Evolutionary conservation across 192 early-diverging fungal genomes (phyloP), one percentile per base, ranked within the genome.

Genomic region (Linderina pennispora): DNA sequence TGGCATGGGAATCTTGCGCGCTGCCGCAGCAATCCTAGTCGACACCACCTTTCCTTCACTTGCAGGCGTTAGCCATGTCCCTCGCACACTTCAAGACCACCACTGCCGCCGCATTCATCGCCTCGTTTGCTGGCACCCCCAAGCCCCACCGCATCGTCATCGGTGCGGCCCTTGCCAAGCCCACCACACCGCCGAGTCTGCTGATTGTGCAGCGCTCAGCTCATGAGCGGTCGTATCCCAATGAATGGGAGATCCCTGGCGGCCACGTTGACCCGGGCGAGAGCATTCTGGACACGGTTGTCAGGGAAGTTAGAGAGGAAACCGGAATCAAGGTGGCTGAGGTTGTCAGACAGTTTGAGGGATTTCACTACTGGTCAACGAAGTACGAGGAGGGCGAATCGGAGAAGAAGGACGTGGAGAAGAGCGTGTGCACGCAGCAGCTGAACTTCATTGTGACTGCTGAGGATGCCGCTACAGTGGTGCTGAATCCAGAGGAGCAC

Each of bases 231-330:
- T 49, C 53, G 17, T 73, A 54, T 25, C 58, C 63, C 9, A 62
- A 73, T 43, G 50, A 65, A 40, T 73, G 69, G 69, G 69, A 65
- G 45, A 60, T 62, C 9, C 62, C 69, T 10, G 69, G 69, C 18
- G 69, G 69, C 3, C 58, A 65, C 14, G 62, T 66, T 26, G 67
- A 71, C 22, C 41, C 53, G 2, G 51, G 48, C 15, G 67, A 76
- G 49, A 35, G 48, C 9, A 63, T 76, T 17, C 28, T 43, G 5
- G 43, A 65, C n/a, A 53, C 74, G 0, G 45, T 70, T 2, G n/a
- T 36, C 11, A 54, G 74, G 23, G 67, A 76, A 42, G 45, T 76
- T 13, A 23, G 25, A 7, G 74, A 76, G 36, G 74, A 76, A 24
- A 76, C 67, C 0, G 52, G 42, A 0, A 50, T 73, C 0, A 37